A percentile compares a stretch with the other conserved stretches of the same genome.
Evolutionary conservation across 2,329 filamentous ascomycete genomes (phyloP).

Genomic region (Ophiostoma angusticollis): DNA sequence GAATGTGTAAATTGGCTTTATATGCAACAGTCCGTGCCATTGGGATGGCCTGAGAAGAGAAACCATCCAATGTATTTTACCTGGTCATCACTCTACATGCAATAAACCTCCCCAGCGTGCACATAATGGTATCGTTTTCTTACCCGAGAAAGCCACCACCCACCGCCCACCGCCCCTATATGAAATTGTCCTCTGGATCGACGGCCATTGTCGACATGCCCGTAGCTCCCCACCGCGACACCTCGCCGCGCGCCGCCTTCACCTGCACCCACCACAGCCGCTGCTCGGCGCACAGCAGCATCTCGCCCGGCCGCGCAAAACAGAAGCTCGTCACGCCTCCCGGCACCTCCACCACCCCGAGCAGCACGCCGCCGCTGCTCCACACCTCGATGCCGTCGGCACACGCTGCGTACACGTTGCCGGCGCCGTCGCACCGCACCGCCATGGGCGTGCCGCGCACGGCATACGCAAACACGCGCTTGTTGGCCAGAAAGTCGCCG

Average conservation of each 20-base stretch:
- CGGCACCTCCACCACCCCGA: conserved; percentile 28
- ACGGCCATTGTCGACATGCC: conserved; percentile 1
- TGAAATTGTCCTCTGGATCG: conserved; percentile 6
- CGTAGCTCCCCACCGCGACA: not conserved
- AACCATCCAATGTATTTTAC: too few relatives aligned
- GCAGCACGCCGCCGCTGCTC: conserved; percentile 28
- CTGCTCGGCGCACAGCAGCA: conserved; percentile 36
- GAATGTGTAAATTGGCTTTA: too few relatives aligned
- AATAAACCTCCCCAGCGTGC: too few relatives aligned
- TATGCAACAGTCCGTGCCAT: too few relatives aligned
- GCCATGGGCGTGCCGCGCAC: conserved; percentile 31
- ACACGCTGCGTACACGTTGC: conserved; percentile 35
- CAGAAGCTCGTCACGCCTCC: conserved; percentile 32
- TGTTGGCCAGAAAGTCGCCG: conserved; percentile 32
- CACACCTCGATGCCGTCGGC: conserved; percentile 38
- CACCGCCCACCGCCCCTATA: not conserved
- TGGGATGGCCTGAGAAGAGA: too few relatives aligned
- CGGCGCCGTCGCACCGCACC: conserved; percentile 28
- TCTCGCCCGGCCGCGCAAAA: conserved; percentile 27
- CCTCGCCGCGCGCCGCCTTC: not conserved
- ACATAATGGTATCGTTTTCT: too few relatives aligned
- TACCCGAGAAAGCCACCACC: not conserved
- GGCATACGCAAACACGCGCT: conserved; percentile 38
- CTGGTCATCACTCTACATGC: too few relatives aligned
- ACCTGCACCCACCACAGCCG: conserved; percentile 31